Base-by-base conservation (phyloP, 768 basidiomycete species). In the Butyriboletus loyo region DNA sequence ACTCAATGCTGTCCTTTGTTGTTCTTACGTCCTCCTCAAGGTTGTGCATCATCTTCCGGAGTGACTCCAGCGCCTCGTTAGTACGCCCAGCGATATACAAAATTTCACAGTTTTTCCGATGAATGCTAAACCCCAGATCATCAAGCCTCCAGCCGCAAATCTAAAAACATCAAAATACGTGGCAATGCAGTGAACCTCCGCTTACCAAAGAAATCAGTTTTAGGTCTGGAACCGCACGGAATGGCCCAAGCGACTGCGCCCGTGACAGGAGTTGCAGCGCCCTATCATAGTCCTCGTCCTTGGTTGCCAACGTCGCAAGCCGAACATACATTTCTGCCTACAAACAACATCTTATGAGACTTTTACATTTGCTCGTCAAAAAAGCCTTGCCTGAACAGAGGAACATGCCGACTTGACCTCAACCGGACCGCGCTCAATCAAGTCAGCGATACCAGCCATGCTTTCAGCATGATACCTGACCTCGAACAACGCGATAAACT, bases 121-220 rank as follows among this genome's bases (percentile, higher is more conserved):
- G 24, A 24, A 37, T 39, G 10, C 21, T 34, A 35, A 55, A 55
- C 17, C 17, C 13, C 13, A 56, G 17, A n/a, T 55, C 40, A 22
- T 55, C 55, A 13, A 56, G 55, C 27, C 32, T 55, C 53, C 55
- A 56, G 1, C 55, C 55, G 7, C 53, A 56, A 39, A 56, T 44
- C 55, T 56, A 15, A 24, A 32, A 21, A 13, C 24, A 30, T 55
- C 25, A 49, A 11, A 5, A 17, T 17, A 17, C 5, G 30, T 7
- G 1, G 6, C 1, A 43, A 36, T 9, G 5, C 36, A 21, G 21
- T 37, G 27, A 3, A 10, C 24, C 15, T 15, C 8, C 1, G 8
- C 40, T 48, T n/a, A 56, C 55, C 31, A 55, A 34, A 24, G 46
- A 48, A 28, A 56, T 30, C 0, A 28, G 25, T 7, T 34, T 28